Conservation (phyloP, 2,329 filamentous ascomycete species). For the Dactylonectria estremocensis region DNA sequence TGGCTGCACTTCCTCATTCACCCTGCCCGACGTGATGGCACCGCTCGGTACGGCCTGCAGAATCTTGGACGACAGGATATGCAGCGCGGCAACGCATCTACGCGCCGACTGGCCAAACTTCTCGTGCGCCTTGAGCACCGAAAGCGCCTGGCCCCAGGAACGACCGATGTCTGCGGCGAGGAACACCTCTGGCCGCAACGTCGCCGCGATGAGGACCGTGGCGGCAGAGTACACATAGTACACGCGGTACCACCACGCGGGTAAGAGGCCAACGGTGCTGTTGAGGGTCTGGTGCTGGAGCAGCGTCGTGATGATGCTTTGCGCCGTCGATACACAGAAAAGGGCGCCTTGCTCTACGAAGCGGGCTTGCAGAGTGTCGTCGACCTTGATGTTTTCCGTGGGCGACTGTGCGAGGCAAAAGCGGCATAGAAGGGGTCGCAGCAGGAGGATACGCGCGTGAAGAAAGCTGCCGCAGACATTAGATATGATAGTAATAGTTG, state of each 20-base stretch:
- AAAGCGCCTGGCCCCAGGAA: conserved; percentile 54
- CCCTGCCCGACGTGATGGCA: conserved; percentile 1
- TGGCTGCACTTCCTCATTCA: neutral
- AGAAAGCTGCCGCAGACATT: conserved; percentile 46
- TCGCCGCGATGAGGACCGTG: conserved; percentile 55
- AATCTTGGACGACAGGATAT: conserved; percentile 55
- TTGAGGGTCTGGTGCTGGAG: conserved; percentile 51
- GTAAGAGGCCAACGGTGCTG: conserved; percentile 52
- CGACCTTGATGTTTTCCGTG: conserved; percentile 19
- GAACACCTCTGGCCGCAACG: conserved; percentile 53
- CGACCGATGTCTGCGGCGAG: conserved; percentile 43
- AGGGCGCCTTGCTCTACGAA: conserved; percentile 53
- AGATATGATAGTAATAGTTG: neutral
- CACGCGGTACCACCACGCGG: conserved; percentile 58
- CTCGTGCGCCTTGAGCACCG: conserved; percentile 52
- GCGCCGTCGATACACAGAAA: conserved; percentile 54
- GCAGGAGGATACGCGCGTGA: conserved; percentile 53
- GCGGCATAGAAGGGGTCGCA: conserved; percentile 52
- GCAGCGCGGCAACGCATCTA: conserved; percentile 52
- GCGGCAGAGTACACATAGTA: conserved; percentile 57
- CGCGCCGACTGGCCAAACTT: conserved; percentile 52
- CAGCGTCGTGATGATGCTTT: conserved; percentile 51
- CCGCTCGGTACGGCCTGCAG: conserved; percentile 40
- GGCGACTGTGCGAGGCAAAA: conserved; percentile 50
- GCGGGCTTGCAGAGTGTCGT: conserved; percentile 46